Base-by-base conservation (phyloP, 129 eudicot species). In the Apium graveolens region DNA sequence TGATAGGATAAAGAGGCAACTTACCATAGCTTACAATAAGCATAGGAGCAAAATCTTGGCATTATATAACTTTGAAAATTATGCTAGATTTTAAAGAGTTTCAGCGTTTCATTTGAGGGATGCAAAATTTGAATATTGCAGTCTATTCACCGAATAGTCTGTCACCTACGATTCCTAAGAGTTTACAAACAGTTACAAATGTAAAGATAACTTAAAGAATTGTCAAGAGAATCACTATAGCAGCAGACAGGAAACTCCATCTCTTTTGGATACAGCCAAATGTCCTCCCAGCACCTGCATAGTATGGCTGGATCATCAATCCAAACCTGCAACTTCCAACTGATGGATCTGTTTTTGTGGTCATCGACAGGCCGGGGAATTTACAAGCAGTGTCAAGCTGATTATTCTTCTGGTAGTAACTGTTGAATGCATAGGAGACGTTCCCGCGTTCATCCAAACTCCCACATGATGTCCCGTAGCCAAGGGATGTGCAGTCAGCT, bases 401-500 rank as follows among this genome's bases (percentile, higher is more conserved):
- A 77, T 90, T 86, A 32, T 90, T 85, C 62, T 73, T 83, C 84
- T 90, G 94, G 65, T 83, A 90, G 41, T 86, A 90, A 78, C 92
- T 90, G 51, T 90, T 90, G 41, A 82, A 90, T 10, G 96, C 96
- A 20, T 84, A 90, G 2, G 96, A 88, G 26, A 86, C 60, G 42
- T 88, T 90, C 37, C 82, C 92, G 57, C 39, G 79, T 5, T 83
- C 90, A 31, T 88, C 90, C 85, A 90, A 63, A 37, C 48, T 72
- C 7, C 87, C 86, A 68, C 96, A 90, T 51, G 96, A 85, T 35
- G 89, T 90, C 49, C 82, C 82, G 31, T 84, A 88, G 21, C 96
- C 96, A 11, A 90, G 90, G 53, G 84, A 63, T 27, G 96, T 88
- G 84, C 96, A 90, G 57, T 90, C 96, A 5, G 84, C 96, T 0